Base-by-base conservation (phyloP, 1,284 basidiomycete genomes). In the Vanrija humicola region DNA sequence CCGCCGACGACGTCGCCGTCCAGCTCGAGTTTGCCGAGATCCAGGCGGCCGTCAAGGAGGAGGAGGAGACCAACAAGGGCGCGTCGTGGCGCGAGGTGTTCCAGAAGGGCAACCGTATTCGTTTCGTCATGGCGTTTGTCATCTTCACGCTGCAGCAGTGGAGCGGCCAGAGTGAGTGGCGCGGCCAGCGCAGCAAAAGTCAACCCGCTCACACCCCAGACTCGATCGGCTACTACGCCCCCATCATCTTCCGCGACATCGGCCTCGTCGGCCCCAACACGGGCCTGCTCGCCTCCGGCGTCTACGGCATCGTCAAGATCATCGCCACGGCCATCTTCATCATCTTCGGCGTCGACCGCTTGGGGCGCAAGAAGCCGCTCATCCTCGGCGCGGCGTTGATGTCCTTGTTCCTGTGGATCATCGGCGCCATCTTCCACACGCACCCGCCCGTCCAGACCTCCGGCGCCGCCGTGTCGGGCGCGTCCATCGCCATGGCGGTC, bases 281-380 rank as follows among this genome's bases (percentile, higher is more conserved):
- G 3, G 78, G 76, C 6, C 80, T 91, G 2, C 82, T 91, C 55
- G 88, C 89, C 3, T 87, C 86, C 9, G 89, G 89, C 23, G 83
- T 91, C 52, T 92, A 91, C 67, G 89, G 88, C n/a, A 80, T 89
- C 68, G 81, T 89, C 69, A 85, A 89, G 70, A 80, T 89, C 50
- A 78, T 88, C 43, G 84, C 88, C 1, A 90, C 89, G 0, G 58
- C 81, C 0, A 59, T 84, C 56, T 90, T 84, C 70, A 80, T 86
- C 54, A 79, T 81, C 65, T 74, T 84, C 72, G 76, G 84, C 62
- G 80, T 83, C 52, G 84, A 84, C 61, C 63, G 73, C 10, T 74
- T 82, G n/a, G 84, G 84, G 4, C 55, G 55, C 45, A 61, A 55
- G 59, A 42, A 38, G 39, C 59, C 55, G 8, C 59, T 61, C 3